These are phyloP conservation scores for Diutina neorugosa DNA, from an alignment of 1,139 yeast species.

Conservation along the genomic window DNA sequence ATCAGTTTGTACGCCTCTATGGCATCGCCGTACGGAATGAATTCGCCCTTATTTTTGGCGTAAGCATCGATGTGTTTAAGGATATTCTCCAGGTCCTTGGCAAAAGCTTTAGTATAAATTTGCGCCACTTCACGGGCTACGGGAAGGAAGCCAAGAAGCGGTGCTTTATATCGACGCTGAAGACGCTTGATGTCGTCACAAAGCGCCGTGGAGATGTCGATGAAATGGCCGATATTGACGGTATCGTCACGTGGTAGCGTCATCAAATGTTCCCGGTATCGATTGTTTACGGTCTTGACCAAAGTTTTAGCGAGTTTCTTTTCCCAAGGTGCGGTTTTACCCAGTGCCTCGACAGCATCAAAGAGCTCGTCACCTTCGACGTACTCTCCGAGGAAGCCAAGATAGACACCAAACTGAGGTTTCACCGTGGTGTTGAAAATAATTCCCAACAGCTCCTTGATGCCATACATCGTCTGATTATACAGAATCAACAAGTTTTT, in stretches of 20 bases:
- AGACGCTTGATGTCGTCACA: conserved; percentile 37
- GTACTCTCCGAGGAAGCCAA: conserved; percentile 38
- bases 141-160: conserved; percentile 46
- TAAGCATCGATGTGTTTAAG: conserved; percentile 41
- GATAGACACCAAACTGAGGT: conserved; percentile 51
- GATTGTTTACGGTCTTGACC: conserved; percentile 40
- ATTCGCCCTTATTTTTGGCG: conserved; percentile 21
- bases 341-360: conserved; percentile 21
- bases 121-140: conserved; percentile 14
- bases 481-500: conserved; percentile 36
- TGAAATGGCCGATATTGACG: conserved; percentile 43
- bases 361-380: conserved; percentile 40
- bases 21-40: conserved; percentile 47
- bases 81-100: conserved; percentile 53
- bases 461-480: conserved; percentile 32
- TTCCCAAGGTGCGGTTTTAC: conserved; percentile 38
- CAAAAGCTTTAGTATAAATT: conserved; percentile 19
- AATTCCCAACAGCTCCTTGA: conserved; percentile 31
- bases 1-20: conserved; percentile 47
- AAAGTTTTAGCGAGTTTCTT: conserved; percentile 36
- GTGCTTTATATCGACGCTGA: conserved; percentile 50
- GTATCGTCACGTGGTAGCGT: conserved; percentile 57
- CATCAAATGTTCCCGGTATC: conserved; percentile 46
- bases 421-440: conserved; percentile 37
- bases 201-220: conserved; percentile 46